These are phyloP conservation scores for Monilinia vaccinii-corymbosi DNA, from an alignment of 2,329 filamentous ascomycete species.

Conservation along the genomic window DNA sequence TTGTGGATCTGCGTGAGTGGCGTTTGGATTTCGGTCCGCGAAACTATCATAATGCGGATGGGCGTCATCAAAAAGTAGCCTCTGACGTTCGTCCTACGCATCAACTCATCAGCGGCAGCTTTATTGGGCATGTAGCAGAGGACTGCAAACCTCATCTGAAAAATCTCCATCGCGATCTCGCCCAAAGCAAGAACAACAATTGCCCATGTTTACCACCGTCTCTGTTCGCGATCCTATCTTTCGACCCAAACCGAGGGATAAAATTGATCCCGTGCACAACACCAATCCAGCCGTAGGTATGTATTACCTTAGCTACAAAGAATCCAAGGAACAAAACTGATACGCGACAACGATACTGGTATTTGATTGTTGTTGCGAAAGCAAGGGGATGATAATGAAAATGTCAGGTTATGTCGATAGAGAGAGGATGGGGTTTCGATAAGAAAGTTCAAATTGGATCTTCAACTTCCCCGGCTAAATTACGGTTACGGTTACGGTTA, in stretches of 20 bases:
- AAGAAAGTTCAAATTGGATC: not conserved
- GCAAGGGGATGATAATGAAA: not conserved
- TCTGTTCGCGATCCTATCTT: not conserved
- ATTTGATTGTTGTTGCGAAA: not conserved
- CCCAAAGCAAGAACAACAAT: conserved; percentile 53
- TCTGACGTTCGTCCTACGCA: conserved; percentile 32
- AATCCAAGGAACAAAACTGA: not conserved
- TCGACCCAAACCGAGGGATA: not conserved
- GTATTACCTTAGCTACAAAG: not conserved
- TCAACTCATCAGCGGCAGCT: not conserved
- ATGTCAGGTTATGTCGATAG: too few relatives aligned
- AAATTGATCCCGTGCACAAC: conserved; percentile 1
- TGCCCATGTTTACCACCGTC: conserved; percentile 39
- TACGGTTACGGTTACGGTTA: not conserved
- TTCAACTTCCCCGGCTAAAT: conserved; percentile 1
- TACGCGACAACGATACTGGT: not conserved
- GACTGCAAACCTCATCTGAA: conserved; percentile 43
- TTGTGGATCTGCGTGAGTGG: conserved; percentile 46
- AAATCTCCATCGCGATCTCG: conserved; percentile 38
- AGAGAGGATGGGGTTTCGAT: too few relatives aligned
- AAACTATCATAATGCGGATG: conserved; percentile 56
- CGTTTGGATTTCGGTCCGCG: conserved; percentile 43
- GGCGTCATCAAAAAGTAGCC: conserved; percentile 52
- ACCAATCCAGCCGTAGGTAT: not conserved
- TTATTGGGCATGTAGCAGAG: not conserved